Evolutionary conservation across 2,329 filamentous ascomycete species (phyloP).

Genomic region (Ophiosphaerella korrae): DNA sequence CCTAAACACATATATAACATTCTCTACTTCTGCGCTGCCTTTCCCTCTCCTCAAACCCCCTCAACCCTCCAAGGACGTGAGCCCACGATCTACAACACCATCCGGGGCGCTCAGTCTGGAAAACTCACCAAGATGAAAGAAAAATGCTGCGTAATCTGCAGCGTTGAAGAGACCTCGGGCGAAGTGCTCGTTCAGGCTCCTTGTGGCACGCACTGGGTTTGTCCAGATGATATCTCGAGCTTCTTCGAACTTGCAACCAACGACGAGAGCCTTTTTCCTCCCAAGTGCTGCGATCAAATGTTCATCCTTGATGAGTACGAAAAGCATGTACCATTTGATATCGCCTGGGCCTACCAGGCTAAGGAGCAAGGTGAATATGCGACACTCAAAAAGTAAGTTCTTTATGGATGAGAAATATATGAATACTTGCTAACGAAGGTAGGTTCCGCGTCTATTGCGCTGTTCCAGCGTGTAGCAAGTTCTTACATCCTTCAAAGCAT

Average conservation of each 20-base stretch:
- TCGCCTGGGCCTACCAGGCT: slow-evolving; percentile 22
- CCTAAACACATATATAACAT: too few species aligned
- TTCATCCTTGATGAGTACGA: slow-evolving; percentile 30
- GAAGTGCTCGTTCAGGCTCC: slow-evolving; percentile 23
- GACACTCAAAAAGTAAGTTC: slow-evolving; percentile 31
- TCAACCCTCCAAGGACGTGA: too few species aligned
- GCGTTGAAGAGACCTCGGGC: slow-evolving; percentile 21
- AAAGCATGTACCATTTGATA: slow-evolving; percentile 23
- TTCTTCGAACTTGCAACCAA: slow-evolving; percentile 33
- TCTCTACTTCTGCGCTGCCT: too few species aligned
- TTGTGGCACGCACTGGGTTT: slow-evolving; percentile 32
- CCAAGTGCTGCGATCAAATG: slow-evolving; percentile 33
- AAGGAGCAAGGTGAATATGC: slow-evolving; percentile 39
- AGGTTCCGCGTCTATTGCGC: slow-evolving; percentile 39
- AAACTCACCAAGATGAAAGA: slow-evolving; percentile 1
- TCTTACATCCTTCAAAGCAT: slow-evolving; percentile 27
- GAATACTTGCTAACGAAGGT: not conserved
- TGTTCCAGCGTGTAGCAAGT: slow-evolving; percentile 24
- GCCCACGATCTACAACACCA: too few species aligned
- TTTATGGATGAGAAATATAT: not conserved
- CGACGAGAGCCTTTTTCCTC: slow-evolving; percentile 36
- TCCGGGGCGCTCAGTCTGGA: too few species aligned
- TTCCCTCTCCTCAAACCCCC: too few species aligned
- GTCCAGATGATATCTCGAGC: slow-evolving; percentile 24
- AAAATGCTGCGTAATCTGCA: slow-evolving; percentile 31